phyloP scores from a whole-genome alignment of 140 eudicot genomes.

The Anethum foeniculum region DNA sequence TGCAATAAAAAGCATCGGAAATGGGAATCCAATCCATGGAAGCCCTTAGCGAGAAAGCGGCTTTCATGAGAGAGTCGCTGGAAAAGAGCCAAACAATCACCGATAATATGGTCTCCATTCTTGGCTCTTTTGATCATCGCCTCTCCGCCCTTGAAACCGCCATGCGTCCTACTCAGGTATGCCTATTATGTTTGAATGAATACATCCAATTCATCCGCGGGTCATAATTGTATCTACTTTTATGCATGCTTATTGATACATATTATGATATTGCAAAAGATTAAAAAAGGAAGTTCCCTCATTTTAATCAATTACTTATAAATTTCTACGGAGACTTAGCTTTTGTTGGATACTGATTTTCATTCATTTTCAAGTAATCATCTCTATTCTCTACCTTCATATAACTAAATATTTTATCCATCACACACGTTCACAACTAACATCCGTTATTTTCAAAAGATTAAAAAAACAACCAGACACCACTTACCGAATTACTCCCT shows the following conservation, averaged over 20 bases:
- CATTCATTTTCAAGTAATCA: no score
- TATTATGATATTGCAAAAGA: background rate
- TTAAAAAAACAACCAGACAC: no score
- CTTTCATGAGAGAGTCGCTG: constrained; percentile 64
- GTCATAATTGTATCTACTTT: no score
- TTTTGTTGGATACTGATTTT: no score
- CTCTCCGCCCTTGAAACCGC: constrained; percentile 99
- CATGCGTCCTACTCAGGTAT: constrained; percentile 96
- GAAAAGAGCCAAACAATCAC: constrained; percentile 67
- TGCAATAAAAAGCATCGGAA: background rate
- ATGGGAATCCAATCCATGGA: constrained; percentile 50
- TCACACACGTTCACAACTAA: no score
- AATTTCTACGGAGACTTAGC: no score
- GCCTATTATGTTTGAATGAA: background rate
- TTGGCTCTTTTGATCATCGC: constrained; percentile 93
- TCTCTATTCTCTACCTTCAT: no score
- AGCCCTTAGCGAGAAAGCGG: constrained; percentile 56
- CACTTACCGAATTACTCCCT: no score
- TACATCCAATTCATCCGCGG: background rate
- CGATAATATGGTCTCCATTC: constrained; percentile 68
- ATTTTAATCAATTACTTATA: background rate
- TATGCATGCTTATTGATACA: background rate
- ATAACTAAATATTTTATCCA: no score
- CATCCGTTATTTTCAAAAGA: no score
- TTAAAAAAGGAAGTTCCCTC: background rate